phyloP scores from a whole-genome alignment of 805 yeast species.

The Kluyveromyces lactis region DNA sequence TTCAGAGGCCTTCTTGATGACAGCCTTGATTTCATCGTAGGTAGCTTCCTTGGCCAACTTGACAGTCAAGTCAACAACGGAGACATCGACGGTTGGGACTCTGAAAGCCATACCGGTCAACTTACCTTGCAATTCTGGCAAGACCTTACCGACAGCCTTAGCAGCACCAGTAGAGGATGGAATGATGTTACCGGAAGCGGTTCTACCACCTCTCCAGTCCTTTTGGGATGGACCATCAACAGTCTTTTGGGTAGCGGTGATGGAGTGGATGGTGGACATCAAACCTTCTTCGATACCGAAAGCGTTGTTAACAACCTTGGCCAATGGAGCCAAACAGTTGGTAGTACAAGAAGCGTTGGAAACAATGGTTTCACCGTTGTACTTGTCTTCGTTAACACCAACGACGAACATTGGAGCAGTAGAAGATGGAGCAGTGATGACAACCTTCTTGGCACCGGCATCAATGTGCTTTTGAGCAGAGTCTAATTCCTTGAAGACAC shows the following conservation, averaged over 20 bases:
- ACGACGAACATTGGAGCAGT: constrained; percentile 69
- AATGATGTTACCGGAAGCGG: constrained; percentile 67
- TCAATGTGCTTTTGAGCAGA: constrained; percentile 62
- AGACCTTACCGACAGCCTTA: constrained; percentile 68
- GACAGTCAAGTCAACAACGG: constrained; percentile 65
- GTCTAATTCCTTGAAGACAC: constrained; percentile 59
- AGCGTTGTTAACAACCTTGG: constrained; percentile 56
- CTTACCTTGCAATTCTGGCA: constrained; percentile 64
- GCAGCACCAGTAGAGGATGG: constrained; percentile 76
- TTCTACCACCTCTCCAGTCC: constrained; percentile 78
- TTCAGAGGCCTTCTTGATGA: constrained; percentile 50
- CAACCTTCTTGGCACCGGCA: constrained; percentile 68
- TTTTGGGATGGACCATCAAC: constrained; percentile 73
- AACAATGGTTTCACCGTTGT: constrained; percentile 49
- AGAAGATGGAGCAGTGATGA: constrained; percentile 64
- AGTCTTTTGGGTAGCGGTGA: constrained; percentile 66
- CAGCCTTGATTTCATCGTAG: constrained; percentile 56
- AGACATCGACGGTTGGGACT: constrained; percentile 68
- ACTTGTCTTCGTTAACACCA: constrained; percentile 59
- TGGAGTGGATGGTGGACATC: constrained; percentile 68
- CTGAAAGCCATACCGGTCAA: constrained; percentile 68
- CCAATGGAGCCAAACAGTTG: constrained; percentile 68
- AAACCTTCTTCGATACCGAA: constrained; percentile 68
- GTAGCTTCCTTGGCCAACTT: constrained; percentile 50
- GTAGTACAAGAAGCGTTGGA: constrained; percentile 72